Base-by-base conservation (phyloP, 2,329 filamentous ascomycete genomes). In the Aureobasidium sp. region DNA sequence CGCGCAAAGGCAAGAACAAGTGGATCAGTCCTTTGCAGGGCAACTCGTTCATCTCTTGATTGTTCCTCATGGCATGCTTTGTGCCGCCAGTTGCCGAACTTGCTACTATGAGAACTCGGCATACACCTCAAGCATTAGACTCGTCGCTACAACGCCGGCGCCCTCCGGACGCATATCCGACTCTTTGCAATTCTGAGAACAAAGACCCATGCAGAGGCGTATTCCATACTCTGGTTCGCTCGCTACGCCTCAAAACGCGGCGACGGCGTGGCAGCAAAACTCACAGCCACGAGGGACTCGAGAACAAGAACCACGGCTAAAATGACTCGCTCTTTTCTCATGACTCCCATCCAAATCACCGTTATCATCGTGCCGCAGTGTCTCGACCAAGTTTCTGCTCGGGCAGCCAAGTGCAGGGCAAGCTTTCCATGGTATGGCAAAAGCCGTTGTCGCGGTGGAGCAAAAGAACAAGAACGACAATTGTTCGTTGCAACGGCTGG, bases 31-130 rank as follows among this genome's bases (percentile, higher is more conserved):
- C 60, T 29, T 41, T 62, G 41, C 47, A 56, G 96, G 86, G 71
- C 87, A 88, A 70, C 96, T 90, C 2, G 91, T 90, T 72, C 95
- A 89, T 72, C 88, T 90, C 79, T 97, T 99, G 82, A 99, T 97
- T 14, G 12, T 55, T 22, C 9, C n/a, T 48, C 45, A 5, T 1
- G 15, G 25, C 27, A 8, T 48, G 15, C 1, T 9, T 12, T 27
- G n/a, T n/a, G 45, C 20, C 25, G 11, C 9, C n/a, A 29, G 15
- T 27, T 29, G 20, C 20, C 27, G 15, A 22, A 1, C 3, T 14
- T 34, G 31, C 31, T 31, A 36, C 31, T 22, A 51, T 36, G 31
- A 2, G 15, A 17, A 2, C 20, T 34, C 9, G 8, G 48, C n/a
- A 39, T 27, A 25, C 20, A 17, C 4, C 17, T 4, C 11, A 17